phyloP scores from a whole-genome alignment of 2,329 filamentous ascomycete genomes.

The Leptographium galeiforme region DNA sequence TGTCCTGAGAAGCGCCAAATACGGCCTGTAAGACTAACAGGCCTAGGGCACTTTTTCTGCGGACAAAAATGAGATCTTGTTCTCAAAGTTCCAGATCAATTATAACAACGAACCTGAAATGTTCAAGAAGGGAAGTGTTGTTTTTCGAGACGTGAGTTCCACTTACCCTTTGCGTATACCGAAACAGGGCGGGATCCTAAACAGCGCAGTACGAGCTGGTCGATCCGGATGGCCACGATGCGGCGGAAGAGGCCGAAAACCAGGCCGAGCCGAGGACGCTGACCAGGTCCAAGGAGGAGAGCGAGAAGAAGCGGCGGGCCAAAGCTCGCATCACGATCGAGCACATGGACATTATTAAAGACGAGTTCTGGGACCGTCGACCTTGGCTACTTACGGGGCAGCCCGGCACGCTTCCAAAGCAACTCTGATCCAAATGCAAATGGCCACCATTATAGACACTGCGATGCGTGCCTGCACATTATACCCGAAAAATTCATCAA shows the following conservation, averaged over 20 bases:
- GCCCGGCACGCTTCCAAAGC: slow-evolving; percentile 56
- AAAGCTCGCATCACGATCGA: slow-evolving; percentile 74
- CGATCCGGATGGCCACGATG: slow-evolving; percentile 38
- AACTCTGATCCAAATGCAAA: slow-evolving; percentile 15
- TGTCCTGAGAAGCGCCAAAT: not conserved
- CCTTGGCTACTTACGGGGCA: slow-evolving; percentile 74
- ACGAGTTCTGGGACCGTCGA: slow-evolving; percentile 81
- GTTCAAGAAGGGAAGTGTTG: slow-evolving; percentile 81
- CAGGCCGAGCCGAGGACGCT: slow-evolving; percentile 40
- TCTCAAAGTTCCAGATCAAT: slow-evolving; percentile 78
- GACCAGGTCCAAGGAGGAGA: slow-evolving; percentile 73
- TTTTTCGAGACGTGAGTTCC: slow-evolving; percentile 61
- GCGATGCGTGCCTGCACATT: too few species aligned
- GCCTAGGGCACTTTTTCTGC: slow-evolving; percentile 62
- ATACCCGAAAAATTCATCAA: too few species aligned
- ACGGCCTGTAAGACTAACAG: not conserved
- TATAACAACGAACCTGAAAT: slow-evolving; percentile 95
- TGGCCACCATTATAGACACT: not conserved
- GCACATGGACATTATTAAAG: slow-evolving; percentile 87
- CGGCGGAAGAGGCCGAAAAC: slow-evolving; percentile 31
- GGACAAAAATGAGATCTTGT: slow-evolving; percentile 95
- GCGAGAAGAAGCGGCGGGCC: slow-evolving; percentile 62
- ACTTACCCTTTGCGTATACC: not conserved
- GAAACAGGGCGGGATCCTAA: not conserved
- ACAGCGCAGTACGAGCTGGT: slow-evolving; percentile 52